Conservation (phyloP, 2,329 filamentous ascomycete species). For the Drechmeria coniospora region DNA sequence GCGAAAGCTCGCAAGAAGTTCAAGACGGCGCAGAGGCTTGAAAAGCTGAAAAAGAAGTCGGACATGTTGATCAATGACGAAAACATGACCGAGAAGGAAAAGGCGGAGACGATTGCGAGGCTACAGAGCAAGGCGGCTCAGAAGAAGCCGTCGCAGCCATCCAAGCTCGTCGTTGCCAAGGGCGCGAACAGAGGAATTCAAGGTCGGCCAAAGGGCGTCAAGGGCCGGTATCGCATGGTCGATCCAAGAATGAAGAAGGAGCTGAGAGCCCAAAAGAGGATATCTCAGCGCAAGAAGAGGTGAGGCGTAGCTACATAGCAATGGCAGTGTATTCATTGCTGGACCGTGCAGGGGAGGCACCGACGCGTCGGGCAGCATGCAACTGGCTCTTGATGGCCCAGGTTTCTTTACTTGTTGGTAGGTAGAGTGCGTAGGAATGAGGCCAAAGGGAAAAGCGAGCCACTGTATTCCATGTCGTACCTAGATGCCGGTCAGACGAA, state of each 20-base stretch:
- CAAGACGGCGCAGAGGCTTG: conserved; percentile 75
- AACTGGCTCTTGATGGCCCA: too few relatives aligned
- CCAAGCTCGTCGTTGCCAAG: conserved; percentile 78
- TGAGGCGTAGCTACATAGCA: conserved; percentile 1
- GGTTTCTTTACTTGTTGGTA: too few relatives aligned
- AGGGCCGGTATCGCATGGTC: conserved; percentile 95
- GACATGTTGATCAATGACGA: conserved; percentile 79
- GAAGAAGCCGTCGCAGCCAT: conserved; percentile 71
- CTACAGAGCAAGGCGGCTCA: conserved; percentile 69
- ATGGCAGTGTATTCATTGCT: not conserved
- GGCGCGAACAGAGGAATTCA: conserved; percentile 74
- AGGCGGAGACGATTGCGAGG: conserved; percentile 69
- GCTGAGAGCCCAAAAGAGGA: conserved; percentile 69
- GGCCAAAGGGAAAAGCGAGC: conserved; percentile 47
- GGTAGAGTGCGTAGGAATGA: conserved; percentile 37
- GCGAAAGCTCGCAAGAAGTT: conserved; percentile 95
- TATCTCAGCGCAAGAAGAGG: conserved; percentile 47
- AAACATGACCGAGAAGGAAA: conserved; percentile 89
- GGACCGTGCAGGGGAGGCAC: too few relatives aligned
- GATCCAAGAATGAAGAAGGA: conserved; percentile 96
- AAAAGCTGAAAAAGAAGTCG: conserved; percentile 97
- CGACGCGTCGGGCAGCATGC: too few relatives aligned
- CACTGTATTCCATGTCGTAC: conserved; percentile 69
- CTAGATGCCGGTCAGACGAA: conserved; percentile 17
- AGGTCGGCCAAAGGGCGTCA: conserved; percentile 78